These are phyloP conservation scores for Saccharomyces jurei DNA, from an alignment of 805 yeast species.

Conservation along the genomic window DNA sequence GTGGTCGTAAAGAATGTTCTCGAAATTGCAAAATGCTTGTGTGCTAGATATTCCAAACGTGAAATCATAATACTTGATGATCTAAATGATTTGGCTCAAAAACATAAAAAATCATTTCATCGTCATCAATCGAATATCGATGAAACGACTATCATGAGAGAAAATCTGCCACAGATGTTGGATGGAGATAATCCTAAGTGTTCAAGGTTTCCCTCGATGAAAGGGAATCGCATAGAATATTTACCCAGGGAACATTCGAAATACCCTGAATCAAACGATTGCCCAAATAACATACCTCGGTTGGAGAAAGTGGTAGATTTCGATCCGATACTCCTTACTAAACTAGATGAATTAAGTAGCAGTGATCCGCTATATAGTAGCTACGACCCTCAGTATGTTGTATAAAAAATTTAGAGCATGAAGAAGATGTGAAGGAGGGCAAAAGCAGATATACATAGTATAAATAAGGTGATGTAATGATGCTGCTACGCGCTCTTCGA, in stretches of 20 bases:
- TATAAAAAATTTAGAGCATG: not conserved
- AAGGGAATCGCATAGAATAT: not conserved
- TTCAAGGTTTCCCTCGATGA: not conserved
- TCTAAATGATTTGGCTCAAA: not conserved
- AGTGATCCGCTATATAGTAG: not conserved
- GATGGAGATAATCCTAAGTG: not conserved
- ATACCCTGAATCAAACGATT: not conserved
- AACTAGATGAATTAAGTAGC: not conserved
- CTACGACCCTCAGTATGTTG: not conserved
- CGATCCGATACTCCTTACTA: not conserved
- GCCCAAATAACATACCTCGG: not conserved
- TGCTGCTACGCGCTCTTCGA: too few species aligned
- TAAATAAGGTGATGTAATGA: not conserved
- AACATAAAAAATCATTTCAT: not conserved
- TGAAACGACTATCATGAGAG: not conserved
- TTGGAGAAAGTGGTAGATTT: not conserved
- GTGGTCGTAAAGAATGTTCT: slow-evolving; percentile 11
- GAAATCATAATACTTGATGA: not conserved
- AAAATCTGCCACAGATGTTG: not conserved
- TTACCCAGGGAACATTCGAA: not conserved
- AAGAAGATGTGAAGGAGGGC: not conserved
- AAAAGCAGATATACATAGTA: not conserved
- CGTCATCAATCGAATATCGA: not conserved
- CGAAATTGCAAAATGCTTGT: slow-evolving; percentile 11
- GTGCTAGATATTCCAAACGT: not conserved